Percentiles rank a stretch among this genome's conserved stretches.
Evolutionary conservation across 2,329 filamentous ascomycete genomes (phyloP).

Genomic region (Fusarium sulawesiense): DNA sequence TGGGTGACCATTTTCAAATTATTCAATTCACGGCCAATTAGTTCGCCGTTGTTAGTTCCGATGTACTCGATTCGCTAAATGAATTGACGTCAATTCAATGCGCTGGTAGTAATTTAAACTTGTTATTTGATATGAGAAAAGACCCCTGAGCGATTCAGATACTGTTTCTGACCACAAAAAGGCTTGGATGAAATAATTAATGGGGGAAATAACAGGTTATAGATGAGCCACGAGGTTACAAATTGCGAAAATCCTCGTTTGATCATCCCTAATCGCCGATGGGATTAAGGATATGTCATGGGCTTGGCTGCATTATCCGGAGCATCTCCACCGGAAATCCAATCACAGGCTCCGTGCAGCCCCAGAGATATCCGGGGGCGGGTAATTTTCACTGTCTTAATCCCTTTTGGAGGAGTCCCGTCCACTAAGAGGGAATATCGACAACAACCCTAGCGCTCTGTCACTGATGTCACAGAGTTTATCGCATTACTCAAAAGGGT

Average conservation of each 20-base stretch:
- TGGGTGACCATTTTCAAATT: background rate
- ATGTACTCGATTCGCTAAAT: constrained; percentile 15
- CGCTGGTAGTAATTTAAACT: constrained; percentile 1
- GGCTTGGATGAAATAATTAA: constrained; percentile 5
- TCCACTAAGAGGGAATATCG: background rate
- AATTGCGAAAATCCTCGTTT: constrained; percentile 1
- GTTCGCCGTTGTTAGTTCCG: constrained; percentile 9
- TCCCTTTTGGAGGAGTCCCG: background rate
- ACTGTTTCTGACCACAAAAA: background rate
- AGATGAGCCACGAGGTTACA: constrained; percentile 6
- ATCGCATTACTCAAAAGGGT: constrained; percentile 18
- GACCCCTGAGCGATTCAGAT: constrained; percentile 4
- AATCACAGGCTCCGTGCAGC: constrained; percentile 32
- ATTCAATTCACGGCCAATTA: constrained; percentile 10
- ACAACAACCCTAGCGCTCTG: constrained; percentile 1
- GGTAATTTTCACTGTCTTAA: background rate
- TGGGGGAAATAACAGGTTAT: constrained; percentile 26
- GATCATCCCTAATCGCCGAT: constrained; percentile 22
- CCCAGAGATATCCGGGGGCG: constrained; percentile 30
- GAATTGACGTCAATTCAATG: constrained; percentile 38
- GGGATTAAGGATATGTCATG: constrained; percentile 23
- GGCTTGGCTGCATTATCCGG: constrained; percentile 29
- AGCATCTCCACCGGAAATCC: constrained; percentile 37
- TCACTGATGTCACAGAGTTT: constrained; percentile 29
- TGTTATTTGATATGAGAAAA: background rate